A percentile compares a stretch with the other conserved stretches of the same genome.
Conservation (phyloP, 116 monocot species). For the Dioscorea cayenensis region DNA sequence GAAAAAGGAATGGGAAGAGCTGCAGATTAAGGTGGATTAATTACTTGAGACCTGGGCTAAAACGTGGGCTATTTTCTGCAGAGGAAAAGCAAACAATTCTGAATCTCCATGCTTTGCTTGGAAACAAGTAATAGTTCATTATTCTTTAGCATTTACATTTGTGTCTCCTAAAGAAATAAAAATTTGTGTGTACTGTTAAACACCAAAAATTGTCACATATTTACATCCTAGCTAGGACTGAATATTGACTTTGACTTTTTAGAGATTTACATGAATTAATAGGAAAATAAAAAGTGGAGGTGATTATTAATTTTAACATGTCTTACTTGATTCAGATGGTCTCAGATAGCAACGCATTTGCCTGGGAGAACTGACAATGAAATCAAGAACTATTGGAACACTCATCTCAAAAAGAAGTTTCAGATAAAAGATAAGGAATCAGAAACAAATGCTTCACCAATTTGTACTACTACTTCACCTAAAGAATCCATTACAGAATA, state of each 20-base stretch:
- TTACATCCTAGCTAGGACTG: too few relatives aligned
- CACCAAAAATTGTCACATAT: too few relatives aligned
- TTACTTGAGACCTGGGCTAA: constrained; percentile 33
- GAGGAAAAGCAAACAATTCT: constrained; percentile 23
- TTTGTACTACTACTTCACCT: too few relatives aligned
- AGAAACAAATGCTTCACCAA: not conserved
- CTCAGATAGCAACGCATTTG: constrained; percentile 34
- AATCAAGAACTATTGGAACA: constrained; percentile 32
- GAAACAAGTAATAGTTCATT: constrained; percentile 27
- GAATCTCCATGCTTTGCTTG: constrained; percentile 23
- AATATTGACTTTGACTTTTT: too few relatives aligned
- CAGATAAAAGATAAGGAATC: not conserved
- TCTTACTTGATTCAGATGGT: constrained; percentile 20
- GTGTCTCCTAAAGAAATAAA: too few relatives aligned
- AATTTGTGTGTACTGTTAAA: too few relatives aligned
- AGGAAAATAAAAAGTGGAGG: too few relatives aligned
- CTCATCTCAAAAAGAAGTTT: constrained; percentile 26
- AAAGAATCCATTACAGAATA: not conserved
- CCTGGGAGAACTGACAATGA: constrained; percentile 44
- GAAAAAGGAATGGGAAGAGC: constrained; percentile 43
- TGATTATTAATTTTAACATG: too few relatives aligned
- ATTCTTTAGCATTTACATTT: too few relatives aligned
- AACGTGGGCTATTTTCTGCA: constrained; percentile 19
- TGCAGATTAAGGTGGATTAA: constrained; percentile 40
- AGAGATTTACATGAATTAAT: too few relatives aligned